Evolutionary conservation across 371 early-diverging fungal genomes (phyloP).

Genomic region (Lichtheimia ornata): DNA sequence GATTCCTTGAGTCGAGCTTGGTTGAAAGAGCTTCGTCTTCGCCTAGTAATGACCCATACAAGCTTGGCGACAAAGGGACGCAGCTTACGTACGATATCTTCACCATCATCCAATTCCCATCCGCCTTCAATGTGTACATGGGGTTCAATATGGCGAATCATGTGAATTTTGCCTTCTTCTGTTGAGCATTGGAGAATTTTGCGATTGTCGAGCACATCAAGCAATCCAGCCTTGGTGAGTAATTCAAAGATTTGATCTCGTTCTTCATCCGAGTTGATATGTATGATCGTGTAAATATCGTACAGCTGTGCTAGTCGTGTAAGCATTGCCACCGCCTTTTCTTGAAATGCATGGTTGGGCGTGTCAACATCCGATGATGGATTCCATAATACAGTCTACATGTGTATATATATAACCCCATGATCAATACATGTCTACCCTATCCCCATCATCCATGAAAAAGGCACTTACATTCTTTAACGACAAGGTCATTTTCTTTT

Average conservation of each 20-base stretch:
- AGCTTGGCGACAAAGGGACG: slow-evolving; percentile 41
- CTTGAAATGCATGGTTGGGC: slow-evolving; percentile 49
- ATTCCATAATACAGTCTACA: slow-evolving; percentile 55
- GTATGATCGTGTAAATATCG: slow-evolving; percentile 45
- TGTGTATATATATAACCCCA: neutral
- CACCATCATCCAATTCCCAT: slow-evolving; percentile 55
- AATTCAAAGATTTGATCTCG: slow-evolving; percentile 28
- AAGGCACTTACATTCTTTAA: slow-evolving; percentile 44
- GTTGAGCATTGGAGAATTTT: slow-evolving; percentile 42
- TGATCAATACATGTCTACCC: too few relatives aligned
- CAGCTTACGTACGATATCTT: slow-evolving; percentile 43
- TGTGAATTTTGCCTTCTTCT: slow-evolving; percentile 52
- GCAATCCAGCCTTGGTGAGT: slow-evolving; percentile 17
- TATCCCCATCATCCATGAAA: too few relatives aligned
- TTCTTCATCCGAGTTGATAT: slow-evolving; percentile 42
- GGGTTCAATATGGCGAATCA: slow-evolving; percentile 52
- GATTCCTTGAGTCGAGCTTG: slow-evolving; percentile 26
- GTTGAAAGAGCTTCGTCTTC: slow-evolving; percentile 35
- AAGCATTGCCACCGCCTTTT: slow-evolving; percentile 31
- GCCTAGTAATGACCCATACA: slow-evolving; percentile 43
- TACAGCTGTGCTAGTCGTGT: slow-evolving; percentile 28
- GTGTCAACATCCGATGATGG: slow-evolving; percentile 51
- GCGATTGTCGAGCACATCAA: slow-evolving; percentile 13
- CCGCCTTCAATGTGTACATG: slow-evolving; percentile 54
- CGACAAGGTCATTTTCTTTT: slow-evolving; percentile 40